Evolutionary conservation across 2,329 filamentous ascomycete species (phyloP).

Genomic region (Aureobasidium sp.): DNA sequence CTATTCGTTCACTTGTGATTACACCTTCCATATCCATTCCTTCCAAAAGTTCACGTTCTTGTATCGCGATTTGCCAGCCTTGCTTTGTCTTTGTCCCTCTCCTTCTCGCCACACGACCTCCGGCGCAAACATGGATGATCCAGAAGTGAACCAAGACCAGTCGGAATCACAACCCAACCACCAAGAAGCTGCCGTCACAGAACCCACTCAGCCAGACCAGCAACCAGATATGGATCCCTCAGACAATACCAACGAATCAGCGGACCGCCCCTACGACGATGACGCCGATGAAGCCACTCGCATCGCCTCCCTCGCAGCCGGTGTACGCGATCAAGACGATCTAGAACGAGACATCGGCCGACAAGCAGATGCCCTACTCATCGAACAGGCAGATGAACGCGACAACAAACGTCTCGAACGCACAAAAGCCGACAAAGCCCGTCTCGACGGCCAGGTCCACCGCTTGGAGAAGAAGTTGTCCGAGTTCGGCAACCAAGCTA

Average conservation of each 20-base stretch:
- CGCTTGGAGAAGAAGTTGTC: slow-evolving; percentile 49
- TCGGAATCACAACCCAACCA: background rate
- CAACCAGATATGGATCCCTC: background rate
- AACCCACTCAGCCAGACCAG: background rate
- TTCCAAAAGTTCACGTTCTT: background rate
- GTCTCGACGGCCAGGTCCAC: slow-evolving; percentile 57
- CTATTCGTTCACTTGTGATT: background rate
- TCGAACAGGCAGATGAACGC: slow-evolving; percentile 54
- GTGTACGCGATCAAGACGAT: slow-evolving; percentile 76
- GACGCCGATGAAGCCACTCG: slow-evolving; percentile 33
- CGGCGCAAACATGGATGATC: slow-evolving; percentile 7
- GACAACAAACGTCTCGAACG: slow-evolving; percentile 56
- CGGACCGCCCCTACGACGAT: slow-evolving; percentile 15
- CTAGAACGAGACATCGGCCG: slow-evolving; percentile 76
- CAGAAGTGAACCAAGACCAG: background rate
- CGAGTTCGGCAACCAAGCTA: slow-evolving; percentile 44
- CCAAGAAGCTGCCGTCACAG: background rate
- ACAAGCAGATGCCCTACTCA: slow-evolving; percentile 52
- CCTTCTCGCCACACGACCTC: background rate
- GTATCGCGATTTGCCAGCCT: background rate
- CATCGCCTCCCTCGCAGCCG: slow-evolving; percentile 27
- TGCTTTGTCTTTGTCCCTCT: background rate
- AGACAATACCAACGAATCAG: background rate
- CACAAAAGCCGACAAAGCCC: slow-evolving; percentile 42
- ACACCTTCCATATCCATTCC: background rate